A percentile compares a stretch with the other conserved stretches of the same genome.
These are phyloP conservation scores for Talaromyces sp. DNA, from an alignment of 2,329 filamentous ascomycete species.

Conservation along the genomic window DNA sequence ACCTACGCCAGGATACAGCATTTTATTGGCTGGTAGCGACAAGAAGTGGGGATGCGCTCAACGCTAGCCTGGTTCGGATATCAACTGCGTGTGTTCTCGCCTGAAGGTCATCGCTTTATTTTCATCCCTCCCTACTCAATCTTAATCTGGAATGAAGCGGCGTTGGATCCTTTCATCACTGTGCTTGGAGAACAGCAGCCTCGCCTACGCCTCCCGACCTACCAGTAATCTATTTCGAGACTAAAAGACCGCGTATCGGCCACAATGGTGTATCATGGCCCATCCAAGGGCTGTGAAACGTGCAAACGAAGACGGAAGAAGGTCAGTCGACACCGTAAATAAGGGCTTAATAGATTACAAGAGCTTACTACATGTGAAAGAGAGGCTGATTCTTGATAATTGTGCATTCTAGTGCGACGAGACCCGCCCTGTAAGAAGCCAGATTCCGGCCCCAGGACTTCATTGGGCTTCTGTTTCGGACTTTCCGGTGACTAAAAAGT, in stretches of 20 bases:
- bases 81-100: neutral
- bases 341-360: neutral
- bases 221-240: neutral
- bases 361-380: neutral
- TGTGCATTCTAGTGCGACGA: constrained; percentile 4
- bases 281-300: constrained; percentile 6
- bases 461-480: neutral
- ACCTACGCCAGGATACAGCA: neutral
- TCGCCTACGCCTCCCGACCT: neutral
- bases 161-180: neutral
- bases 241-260: neutral
- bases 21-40: neutral
- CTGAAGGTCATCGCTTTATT: neutral
- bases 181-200: neutral
- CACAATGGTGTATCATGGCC: constrained; percentile 4
- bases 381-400: neutral
- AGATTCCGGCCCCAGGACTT: neutral
- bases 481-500: neutral
- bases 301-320: constrained; percentile 8
- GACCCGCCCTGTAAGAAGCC: constrained; percentile 3
- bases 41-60: neutral
- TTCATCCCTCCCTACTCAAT: neutral
- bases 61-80: neutral
- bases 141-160: neutral
- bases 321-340: neutral